Evolutionary conservation across 805 yeast species (phyloP).

Genomic region (Cyberlindnera mycetangii): DNA sequence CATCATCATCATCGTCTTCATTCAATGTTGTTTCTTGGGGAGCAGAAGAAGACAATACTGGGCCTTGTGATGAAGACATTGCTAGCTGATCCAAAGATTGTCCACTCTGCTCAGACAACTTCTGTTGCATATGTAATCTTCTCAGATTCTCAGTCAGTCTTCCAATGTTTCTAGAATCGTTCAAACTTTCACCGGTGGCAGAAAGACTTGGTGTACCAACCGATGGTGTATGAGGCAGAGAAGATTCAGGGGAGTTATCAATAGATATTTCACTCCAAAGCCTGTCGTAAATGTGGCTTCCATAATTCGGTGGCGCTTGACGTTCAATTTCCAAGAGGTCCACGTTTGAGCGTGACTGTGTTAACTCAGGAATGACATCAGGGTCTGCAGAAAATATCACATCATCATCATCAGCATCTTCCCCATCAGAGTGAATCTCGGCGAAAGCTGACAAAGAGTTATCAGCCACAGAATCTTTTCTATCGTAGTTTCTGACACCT

Average conservation of each 20-base stretch:
- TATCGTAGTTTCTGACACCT: constrained; percentile 39
- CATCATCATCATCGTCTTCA: constrained; percentile 26
- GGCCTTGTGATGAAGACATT: constrained; percentile 1
- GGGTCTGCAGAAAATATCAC: constrained; percentile 38
- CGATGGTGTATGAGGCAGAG: constrained; percentile 32
- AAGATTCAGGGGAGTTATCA: constrained; percentile 32
- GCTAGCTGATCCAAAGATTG: constrained; percentile 26
- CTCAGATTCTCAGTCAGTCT: constrained; percentile 50
- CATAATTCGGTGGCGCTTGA: constrained; percentile 85
- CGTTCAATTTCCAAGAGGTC: constrained; percentile 38
- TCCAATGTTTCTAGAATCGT: constrained; percentile 29
- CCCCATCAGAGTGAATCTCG: constrained; percentile 29
- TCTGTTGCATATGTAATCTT: constrained; percentile 46
- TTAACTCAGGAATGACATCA: constrained; percentile 21
- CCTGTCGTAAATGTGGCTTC: constrained; percentile 75
- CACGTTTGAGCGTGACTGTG: constrained; percentile 11
- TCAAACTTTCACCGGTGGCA: constrained; percentile 20
- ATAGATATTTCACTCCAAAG: constrained; percentile 60
- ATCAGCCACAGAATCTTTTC: constrained; percentile 23
- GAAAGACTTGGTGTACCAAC: constrained; percentile 24
- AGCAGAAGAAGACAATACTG: neutral
- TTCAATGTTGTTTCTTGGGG: constrained; percentile 8
- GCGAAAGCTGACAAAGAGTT: constrained; percentile 23
- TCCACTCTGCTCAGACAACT: constrained; percentile 38
- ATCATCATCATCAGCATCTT: constrained; percentile 33